Evolutionary conservation across 78 protist genomes (phyloP).

Genomic region (Isochrysis galbana): DNA sequence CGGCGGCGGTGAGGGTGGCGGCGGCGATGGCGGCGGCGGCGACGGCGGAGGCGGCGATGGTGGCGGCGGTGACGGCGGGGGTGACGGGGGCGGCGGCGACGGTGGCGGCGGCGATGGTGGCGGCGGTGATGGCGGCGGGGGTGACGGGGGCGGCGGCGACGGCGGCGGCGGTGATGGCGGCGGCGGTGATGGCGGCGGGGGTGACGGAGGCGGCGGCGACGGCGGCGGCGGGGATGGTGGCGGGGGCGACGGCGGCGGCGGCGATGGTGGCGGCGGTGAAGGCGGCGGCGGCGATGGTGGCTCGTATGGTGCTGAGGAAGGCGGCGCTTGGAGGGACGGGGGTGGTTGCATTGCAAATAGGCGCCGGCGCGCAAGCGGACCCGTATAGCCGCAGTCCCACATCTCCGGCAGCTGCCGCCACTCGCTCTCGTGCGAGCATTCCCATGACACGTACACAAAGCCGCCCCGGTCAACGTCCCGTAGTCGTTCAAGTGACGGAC

Average conservation of each 20-base stretch:
- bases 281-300: background rate
- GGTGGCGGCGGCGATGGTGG: too few species aligned
- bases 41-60: too few species aligned
- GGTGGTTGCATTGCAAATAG: background rate
- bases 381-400: background rate
- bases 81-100: too few species aligned
- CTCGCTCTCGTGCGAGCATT: background rate
- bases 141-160: too few species aligned
- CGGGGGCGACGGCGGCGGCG: background rate
- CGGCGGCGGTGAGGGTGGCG: too few species aligned
- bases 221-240: background rate
- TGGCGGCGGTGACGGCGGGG: too few species aligned
- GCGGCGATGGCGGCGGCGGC: too few species aligned
- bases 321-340: background rate
- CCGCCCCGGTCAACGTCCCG: background rate
- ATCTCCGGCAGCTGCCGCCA: background rate
- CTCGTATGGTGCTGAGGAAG: background rate
- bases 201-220: background rate
- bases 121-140: too few species aligned
- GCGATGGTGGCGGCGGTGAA: background rate
- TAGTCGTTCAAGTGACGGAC: background rate
- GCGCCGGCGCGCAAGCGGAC: background rate
- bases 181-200: background rate
- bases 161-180: too few species aligned
- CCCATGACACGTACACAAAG: background rate